These are phyloP conservation scores for Oxyria digyna DNA, from an alignment of 148 eudicot genomes.

Conservation along the genomic window DNA sequence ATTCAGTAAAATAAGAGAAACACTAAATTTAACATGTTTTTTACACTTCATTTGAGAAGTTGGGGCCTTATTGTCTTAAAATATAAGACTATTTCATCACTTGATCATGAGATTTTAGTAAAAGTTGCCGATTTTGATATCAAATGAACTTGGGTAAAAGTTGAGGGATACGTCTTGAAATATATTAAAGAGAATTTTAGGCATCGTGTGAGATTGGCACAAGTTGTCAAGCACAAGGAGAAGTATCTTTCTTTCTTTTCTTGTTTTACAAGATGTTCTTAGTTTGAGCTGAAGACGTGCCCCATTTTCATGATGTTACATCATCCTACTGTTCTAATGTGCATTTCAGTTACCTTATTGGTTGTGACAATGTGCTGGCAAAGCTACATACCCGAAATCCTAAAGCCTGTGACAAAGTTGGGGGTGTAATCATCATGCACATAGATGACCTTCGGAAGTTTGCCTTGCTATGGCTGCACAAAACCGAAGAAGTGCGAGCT, in stretches of 20 bases:
- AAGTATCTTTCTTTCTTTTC: neutral
- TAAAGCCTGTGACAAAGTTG: conserved; percentile 88
- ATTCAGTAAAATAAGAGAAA: neutral
- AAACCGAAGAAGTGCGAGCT: conserved; percentile 88
- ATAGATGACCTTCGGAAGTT: conserved; percentile 81
- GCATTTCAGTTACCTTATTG: conserved; percentile 77
- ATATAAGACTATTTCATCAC: neutral
- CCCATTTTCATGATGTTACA: neutral
- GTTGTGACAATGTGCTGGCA: conserved; percentile 85
- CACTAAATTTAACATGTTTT: neutral
- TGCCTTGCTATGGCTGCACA: conserved; percentile 72
- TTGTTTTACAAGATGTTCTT: neutral
- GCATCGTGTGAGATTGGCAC: neutral
- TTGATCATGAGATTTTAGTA: neutral
- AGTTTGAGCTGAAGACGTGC: neutral
- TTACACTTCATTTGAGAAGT: neutral
- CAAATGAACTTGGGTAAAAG: neutral
- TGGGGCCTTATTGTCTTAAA: neutral
- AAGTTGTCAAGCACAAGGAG: neutral
- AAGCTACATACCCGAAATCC: conserved; percentile 87
- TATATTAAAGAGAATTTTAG: neutral
- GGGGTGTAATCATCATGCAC: conserved; percentile 92
- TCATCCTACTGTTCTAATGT: neutral
- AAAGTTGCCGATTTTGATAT: neutral
- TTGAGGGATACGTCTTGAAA: neutral